Evolutionary conservation across 495 filamentous ascomycete species (phyloP), one percentile per base, ranked within the genome.

Genomic region (Chaetomium fimeti): DNA sequence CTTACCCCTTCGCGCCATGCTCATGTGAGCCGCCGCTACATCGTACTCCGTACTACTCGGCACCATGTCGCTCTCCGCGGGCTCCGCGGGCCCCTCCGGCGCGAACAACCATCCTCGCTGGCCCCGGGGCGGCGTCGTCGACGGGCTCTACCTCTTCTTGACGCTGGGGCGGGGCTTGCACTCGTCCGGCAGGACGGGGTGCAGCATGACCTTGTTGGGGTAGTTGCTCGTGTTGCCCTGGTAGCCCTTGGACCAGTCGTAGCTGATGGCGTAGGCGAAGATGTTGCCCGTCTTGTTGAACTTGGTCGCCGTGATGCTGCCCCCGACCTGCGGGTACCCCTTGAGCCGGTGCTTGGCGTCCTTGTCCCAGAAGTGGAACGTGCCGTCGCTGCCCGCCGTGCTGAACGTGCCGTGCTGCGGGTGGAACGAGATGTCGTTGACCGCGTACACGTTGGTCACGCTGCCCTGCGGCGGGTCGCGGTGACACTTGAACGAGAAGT

Each of bases 401-500:
- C 87, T 90, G 82, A 98, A 96, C 32, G 92, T 96, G 66, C 91
- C 91, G 70, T 92, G 89, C 24, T 68, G 42, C 0, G 93, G 93
- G 76, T 97, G 93, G 83, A 97, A 97, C 20, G 86, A 90, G 74
- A 98, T 95, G 66, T 89, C 86, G 77, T 98, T 98, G 72, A 98
- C 91, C 36, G 89, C 83, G 80, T 89, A 92, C 68, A 98, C 92
- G 75, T 95, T 93, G 65, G 86, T 87, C 67, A 87, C 75, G 67
- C 82, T 82, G 20, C 84, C 74, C 24, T 72, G 69, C 0, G 88
- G 84, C 20, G 85, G 83, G 68, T 91, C 88, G 42, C 93, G 91
- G 75, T 98, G 93, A 78, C 93, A 98, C 78, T 96, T 95, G 83
- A 97, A 98, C 51, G 88, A 90, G 82, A 97, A 97, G 78, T 96